Conservation (phyloP, 495 filamentous ascomycete genomes). For the Aspergillus cristatus region DNA sequence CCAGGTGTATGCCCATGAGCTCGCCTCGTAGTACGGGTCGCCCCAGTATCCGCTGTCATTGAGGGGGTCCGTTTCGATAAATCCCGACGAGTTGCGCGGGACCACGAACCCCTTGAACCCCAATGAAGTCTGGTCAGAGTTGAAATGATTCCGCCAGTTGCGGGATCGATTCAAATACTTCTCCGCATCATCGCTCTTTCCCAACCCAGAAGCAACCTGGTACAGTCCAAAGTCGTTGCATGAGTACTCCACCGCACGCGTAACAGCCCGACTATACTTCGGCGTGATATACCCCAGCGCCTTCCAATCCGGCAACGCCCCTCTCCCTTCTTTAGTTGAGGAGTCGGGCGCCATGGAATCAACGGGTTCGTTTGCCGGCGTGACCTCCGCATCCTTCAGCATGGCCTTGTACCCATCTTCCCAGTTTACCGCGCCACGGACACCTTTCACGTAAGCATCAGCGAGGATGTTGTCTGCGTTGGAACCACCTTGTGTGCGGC, state of each 20-base stretch:
- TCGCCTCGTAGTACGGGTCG: conserved; percentile 53
- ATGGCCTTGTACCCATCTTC: conserved; percentile 59
- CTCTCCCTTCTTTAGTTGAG: conserved; percentile 60
- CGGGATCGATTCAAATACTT: conserved; percentile 57
- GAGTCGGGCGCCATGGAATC: conserved; percentile 52
- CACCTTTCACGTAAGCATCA: conserved; percentile 66
- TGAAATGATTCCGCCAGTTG: conserved; percentile 71
- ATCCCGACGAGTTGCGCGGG: conserved; percentile 47
- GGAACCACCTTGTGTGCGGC: conserved; percentile 60
- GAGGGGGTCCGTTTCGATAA: conserved; percentile 48
- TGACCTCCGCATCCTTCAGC: conserved; percentile 58
- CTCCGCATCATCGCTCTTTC: conserved; percentile 37
- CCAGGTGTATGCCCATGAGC: conserved; percentile 63
- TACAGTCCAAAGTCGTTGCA: conserved; percentile 59
- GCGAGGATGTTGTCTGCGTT: conserved; percentile 69
- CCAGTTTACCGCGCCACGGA: conserved; percentile 58
- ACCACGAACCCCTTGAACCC: conserved; percentile 58
- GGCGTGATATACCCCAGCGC: conserved; percentile 56
- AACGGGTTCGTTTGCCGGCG: conserved; percentile 52
- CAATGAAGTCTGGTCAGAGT: conserved; percentile 41
- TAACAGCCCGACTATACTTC: conserved; percentile 50
- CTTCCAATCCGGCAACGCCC: conserved; percentile 63
- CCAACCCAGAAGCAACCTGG: conserved; percentile 43
- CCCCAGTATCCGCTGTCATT: conserved; percentile 52
- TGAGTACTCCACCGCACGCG: conserved; percentile 59